A percentile compares a stretch with the other conserved stretches of the same genome.
Conservation (phyloP, 2,329 filamentous ascomycete genomes). For the Aspergillus felis region DNA sequence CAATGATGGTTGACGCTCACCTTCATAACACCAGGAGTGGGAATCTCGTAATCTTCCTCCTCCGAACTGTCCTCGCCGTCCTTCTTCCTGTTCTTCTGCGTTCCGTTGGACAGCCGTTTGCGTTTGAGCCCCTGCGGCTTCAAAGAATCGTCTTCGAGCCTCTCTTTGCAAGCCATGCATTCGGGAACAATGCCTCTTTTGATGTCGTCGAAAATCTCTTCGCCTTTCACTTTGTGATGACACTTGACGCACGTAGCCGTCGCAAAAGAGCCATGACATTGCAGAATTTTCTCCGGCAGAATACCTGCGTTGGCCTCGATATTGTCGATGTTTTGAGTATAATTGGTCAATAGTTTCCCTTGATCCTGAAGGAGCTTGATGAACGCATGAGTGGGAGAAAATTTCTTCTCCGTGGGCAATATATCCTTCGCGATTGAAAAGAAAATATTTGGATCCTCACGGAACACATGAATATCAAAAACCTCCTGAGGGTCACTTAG, state of each 20-base stretch:
- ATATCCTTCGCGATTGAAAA: constrained; percentile 91
- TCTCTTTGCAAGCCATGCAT: constrained; percentile 66
- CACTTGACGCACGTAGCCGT: constrained; percentile 87
- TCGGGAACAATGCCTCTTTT: constrained; percentile 70
- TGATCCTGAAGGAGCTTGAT: constrained; percentile 84
- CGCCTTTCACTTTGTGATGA: constrained; percentile 66
- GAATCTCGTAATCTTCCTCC: constrained; percentile 61
- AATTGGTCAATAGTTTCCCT: constrained; percentile 89
- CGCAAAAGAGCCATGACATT: constrained; percentile 95
- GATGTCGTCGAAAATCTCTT: constrained; percentile 75
- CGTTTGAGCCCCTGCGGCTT: constrained; percentile 49
- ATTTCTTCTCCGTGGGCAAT: constrained; percentile 72
- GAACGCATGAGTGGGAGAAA: constrained; percentile 90
- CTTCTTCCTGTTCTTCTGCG: constrained; percentile 51
- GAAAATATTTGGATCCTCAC: constrained; percentile 81
- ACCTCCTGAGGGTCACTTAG: constrained; percentile 86
- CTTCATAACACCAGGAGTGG: constrained; percentile 76
- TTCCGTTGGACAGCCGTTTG: constrained; percentile 49
- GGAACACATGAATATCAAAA: constrained; percentile 86
- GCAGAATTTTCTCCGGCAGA: constrained; percentile 73
- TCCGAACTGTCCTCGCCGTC: constrained; percentile 54
- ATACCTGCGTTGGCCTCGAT: constrained; percentile 86
- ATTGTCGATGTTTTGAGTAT: constrained; percentile 98
- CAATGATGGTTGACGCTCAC: constrained; percentile 21
- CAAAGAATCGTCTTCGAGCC: constrained; percentile 42